Percentiles rank a stretch among this genome's conserved stretches.
Conservation (phyloP, 345 rosid genomes). For the Eucalyptus curtisii region DNA sequence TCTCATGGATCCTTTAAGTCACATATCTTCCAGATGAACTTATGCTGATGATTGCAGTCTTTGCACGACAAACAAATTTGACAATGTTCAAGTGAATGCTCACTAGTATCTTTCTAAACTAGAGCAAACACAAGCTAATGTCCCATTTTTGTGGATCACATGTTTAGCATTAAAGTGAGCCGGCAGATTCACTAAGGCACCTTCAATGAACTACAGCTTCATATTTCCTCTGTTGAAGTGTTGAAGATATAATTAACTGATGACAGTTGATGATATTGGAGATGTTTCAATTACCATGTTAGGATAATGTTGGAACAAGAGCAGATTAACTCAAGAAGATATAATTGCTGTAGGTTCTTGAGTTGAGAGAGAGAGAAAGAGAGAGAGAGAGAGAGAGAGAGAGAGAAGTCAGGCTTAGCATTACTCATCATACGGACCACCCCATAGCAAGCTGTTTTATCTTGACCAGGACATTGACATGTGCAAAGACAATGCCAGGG, state of each 20-base stretch:
- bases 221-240: background rate
- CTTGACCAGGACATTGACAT: conserved; percentile 18
- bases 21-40: background rate
- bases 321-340: background rate
- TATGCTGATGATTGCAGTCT: background rate
- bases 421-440: background rate
- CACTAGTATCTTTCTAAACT: background rate
- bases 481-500: conserved; percentile 41
- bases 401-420: background rate
- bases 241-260: background rate
- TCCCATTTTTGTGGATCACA: background rate
- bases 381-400: too few species aligned
- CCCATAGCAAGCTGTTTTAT: background rate
- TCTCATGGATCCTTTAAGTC: background rate
- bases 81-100: background rate
- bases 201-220: background rate
- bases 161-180: background rate
- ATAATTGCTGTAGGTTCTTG: background rate
- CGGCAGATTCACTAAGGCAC: background rate
- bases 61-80: background rate
- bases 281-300: background rate
- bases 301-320: background rate
- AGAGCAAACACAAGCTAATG: background rate
- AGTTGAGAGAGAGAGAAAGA: background rate
- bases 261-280: background rate